A percentile compares a stretch with the other conserved stretches of the same genome.
phyloP scores from a whole-genome alignment of 1,284 basidiomycete genomes.

The Ceratobasidium sp. region DNA sequence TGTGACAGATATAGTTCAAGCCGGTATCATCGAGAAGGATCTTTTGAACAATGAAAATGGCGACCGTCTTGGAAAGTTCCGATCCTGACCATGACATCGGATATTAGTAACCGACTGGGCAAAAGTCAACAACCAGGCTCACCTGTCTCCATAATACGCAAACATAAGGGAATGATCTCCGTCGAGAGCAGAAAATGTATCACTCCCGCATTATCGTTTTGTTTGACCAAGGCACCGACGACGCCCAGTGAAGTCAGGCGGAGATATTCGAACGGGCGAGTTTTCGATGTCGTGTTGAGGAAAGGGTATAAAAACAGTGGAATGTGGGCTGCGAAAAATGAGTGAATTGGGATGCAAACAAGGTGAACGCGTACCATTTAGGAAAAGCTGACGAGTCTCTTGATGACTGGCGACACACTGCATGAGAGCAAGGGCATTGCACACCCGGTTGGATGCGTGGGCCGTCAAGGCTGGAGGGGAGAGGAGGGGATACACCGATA shows the following conservation, averaged over 20 bases:
- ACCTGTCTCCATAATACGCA: conserved; percentile 97
- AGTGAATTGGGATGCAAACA: neutral
- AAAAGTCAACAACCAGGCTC: neutral
- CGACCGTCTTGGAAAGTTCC: conserved; percentile 98
- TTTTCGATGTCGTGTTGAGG: conserved; percentile 98
- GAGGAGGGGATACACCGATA: conserved; percentile 96
- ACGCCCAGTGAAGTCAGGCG: conserved; percentile 97
- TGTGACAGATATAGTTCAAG: conserved; percentile 98
- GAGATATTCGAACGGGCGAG: conserved; percentile 98
- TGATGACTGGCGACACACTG: conserved; percentile 98
- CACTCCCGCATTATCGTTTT: conserved; percentile 99
- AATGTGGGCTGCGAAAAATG: conserved; percentile 79
- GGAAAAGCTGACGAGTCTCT: conserved; percentile 90
- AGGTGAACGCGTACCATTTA: conserved; percentile 68
- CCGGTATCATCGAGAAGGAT: conserved; percentile 98
- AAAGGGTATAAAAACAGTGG: conserved; percentile 99
- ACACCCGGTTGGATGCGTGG: conserved; percentile 98
- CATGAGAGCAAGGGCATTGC: conserved; percentile 95
- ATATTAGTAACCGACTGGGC: neutral
- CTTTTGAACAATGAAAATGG: conserved; percentile 99
- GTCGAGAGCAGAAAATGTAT: conserved; percentile 99
- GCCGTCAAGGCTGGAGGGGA: conserved; percentile 96
- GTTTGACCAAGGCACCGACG: conserved; percentile 98
- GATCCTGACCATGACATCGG: conserved; percentile 62
- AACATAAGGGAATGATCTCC: conserved; percentile 98